Evolutionary conservation across 2,329 filamentous ascomycete genomes (phyloP).

Genomic region (Colletotrichum sp.): DNA sequence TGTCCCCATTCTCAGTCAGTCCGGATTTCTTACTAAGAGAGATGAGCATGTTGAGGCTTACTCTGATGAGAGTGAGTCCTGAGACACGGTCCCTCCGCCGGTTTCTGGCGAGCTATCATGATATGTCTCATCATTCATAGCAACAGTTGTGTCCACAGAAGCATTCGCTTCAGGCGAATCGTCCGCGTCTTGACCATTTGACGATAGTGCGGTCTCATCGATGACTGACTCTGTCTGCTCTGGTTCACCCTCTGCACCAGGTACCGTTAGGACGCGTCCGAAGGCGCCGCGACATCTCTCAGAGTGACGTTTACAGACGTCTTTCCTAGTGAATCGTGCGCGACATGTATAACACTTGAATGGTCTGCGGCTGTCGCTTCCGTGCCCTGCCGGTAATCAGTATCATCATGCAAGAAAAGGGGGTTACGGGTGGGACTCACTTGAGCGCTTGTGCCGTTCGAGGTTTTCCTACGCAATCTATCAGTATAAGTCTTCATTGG

Average conservation of each 20-base stretch:
- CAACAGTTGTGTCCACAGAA: neutral
- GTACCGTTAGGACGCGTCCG: neutral
- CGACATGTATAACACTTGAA: slow-evolving; percentile 25
- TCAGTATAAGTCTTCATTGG: neutral
- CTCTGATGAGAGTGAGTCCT: neutral
- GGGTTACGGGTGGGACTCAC: neutral
- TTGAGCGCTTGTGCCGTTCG: slow-evolving; percentile 26
- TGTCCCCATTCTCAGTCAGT: neutral
- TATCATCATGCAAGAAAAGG: neutral
- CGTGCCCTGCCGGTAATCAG: slow-evolving; percentile 23
- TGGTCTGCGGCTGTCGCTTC: slow-evolving; percentile 20
- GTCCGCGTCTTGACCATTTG: neutral
- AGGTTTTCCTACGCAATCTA: slow-evolving; percentile 22
- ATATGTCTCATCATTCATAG: neutral
- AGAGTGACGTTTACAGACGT: slow-evolving; percentile 24
- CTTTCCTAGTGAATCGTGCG: slow-evolving; percentile 22
- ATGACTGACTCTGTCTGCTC: neutral
- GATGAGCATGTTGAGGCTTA: neutral
- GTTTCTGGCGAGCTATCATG: neutral
- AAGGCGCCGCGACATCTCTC: slow-evolving; percentile 17
- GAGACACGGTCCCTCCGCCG: neutral
- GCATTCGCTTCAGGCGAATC: neutral
- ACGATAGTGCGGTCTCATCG: neutral
- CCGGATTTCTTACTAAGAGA: too few species aligned
- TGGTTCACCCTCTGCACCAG: neutral